phyloP scores from a whole-genome alignment of 1,284 basidiomycete species.

The Apiotrichum mycotoxinovorans region DNA sequence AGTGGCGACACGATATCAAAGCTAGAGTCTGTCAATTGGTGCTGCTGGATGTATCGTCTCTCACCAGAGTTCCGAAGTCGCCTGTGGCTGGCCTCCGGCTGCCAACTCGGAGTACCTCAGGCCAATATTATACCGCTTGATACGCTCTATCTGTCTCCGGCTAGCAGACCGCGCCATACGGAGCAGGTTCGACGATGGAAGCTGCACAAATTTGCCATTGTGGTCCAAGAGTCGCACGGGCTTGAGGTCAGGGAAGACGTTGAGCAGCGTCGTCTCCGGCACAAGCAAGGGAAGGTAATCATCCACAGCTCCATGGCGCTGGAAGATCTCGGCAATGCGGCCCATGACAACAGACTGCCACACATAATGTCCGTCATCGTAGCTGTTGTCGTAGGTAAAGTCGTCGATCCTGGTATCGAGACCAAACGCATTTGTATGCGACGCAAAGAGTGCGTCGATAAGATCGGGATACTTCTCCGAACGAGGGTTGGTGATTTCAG shows the following conservation, averaged over 20 bases:
- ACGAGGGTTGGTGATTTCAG: constrained; percentile 44
- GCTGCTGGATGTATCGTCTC: neutral
- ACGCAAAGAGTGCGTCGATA: constrained; percentile 37
- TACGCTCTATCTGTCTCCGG: constrained; percentile 65
- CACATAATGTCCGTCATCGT: constrained; percentile 57
- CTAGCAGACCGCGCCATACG: constrained; percentile 84
- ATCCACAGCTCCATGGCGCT: constrained; percentile 83
- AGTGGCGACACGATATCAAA: constrained; percentile 50
- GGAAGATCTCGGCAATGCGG: constrained; percentile 70
- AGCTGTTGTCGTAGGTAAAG: constrained; percentile 76
- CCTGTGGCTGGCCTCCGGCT: constrained; percentile 45
- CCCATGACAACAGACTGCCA: constrained; percentile 63
- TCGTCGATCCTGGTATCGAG: constrained; percentile 62
- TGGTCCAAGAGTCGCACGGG: constrained; percentile 74
- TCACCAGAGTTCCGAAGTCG: constrained; percentile 42
- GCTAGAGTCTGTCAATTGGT: constrained; percentile 17
- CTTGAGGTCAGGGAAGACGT: constrained; percentile 59
- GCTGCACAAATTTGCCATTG: constrained; percentile 72
- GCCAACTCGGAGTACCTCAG: constrained; percentile 57
- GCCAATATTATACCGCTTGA: constrained; percentile 85
- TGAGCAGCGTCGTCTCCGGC: constrained; percentile 60
- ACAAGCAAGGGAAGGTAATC: constrained; percentile 73
- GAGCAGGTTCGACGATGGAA: constrained; percentile 72
- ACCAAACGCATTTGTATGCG: constrained; percentile 51
- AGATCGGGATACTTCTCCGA: constrained; percentile 44